phyloP scores from a whole-genome alignment of 2,329 filamentous ascomycete species.

The Apiospora hydei region DNA sequence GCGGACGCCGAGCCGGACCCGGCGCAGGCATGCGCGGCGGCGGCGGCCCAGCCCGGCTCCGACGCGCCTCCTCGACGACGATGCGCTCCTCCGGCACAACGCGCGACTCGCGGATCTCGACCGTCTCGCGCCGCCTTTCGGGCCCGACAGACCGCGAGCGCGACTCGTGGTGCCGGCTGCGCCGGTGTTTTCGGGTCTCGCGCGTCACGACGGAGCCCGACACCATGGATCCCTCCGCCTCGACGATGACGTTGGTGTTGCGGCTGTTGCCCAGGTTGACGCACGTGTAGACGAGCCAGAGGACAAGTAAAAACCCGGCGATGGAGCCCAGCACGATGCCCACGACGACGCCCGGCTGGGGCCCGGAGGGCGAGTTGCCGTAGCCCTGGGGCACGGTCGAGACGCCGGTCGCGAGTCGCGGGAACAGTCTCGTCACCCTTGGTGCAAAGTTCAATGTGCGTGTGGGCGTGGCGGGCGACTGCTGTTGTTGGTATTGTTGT shows the following conservation, averaged over 20 bases:
- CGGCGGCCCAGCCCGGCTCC: conserved; percentile 24
- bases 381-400: conserved; percentile 49
- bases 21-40: conserved; percentile 22
- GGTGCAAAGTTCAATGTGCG: conserved; percentile 21
- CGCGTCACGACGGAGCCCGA: conserved; percentile 42
- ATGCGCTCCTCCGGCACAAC: conserved; percentile 36
- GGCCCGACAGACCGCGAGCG: conserved; percentile 24
- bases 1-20: conserved; percentile 29
- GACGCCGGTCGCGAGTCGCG: conserved; percentile 36
- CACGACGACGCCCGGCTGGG: conserved; percentile 44
- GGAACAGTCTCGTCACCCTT: conserved; percentile 27
- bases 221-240: conserved; percentile 39
- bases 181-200: conserved; percentile 33
- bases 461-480: conserved; percentile 26
- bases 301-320: conserved; percentile 48
- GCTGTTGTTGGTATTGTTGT: conserved; percentile 20
- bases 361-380: conserved; percentile 52
- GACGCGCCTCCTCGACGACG: conserved; percentile 38
- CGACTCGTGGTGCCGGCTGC: conserved; percentile 28
- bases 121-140: conserved; percentile 36
- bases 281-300: conserved; percentile 40
- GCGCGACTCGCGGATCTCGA: conserved; percentile 38
- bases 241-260: conserved; percentile 35
- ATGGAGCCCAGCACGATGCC: conserved; percentile 47
- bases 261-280: conserved; percentile 36